A percentile compares a stretch with the other conserved stretches of the same genome.
Evolutionary conservation across 169 alveolate species (phyloP).

Genomic region (Amoebophrya sp.): DNA sequence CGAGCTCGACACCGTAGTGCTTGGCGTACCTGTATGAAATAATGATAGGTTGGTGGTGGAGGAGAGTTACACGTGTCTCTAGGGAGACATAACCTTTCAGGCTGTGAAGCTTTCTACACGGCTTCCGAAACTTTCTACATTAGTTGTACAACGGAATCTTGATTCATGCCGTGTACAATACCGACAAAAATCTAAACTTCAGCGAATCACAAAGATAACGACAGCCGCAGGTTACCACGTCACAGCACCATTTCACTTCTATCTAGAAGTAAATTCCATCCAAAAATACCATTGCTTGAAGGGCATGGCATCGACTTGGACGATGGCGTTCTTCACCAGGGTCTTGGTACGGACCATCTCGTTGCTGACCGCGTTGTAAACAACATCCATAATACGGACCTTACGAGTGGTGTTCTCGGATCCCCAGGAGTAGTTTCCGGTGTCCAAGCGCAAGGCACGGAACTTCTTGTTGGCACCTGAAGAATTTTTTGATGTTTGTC

Average conservation of each 20-base stretch:
- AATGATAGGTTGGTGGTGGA: neutral
- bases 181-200: too few species aligned
- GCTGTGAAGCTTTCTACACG: constrained; percentile 27
- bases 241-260: neutral
- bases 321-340: constrained; percentile 93
- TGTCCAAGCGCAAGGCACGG: constrained; percentile 93
- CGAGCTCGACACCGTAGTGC: constrained; percentile 57
- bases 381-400: constrained; percentile 94
- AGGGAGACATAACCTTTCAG: neutral
- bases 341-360: constrained; percentile 99
- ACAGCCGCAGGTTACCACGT: too few species aligned
- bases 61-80: neutral
- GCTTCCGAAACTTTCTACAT: too few species aligned
- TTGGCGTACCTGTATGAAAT: constrained; percentile 3
- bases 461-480: constrained; percentile 46
- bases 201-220: too few species aligned
- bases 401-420: constrained; percentile 71
- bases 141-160: too few species aligned
- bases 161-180: too few species aligned
- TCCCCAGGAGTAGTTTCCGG: constrained; percentile 97
- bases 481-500: too few species aligned
- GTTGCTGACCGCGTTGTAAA: constrained; percentile 98
- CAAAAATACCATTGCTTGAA: constrained; percentile 83
- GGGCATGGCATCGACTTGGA: constrained; percentile 97
- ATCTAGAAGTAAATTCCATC: neutral